These are phyloP conservation scores for Plasmodium vivax DNA, from an alignment of 169 alveolate species.

Conservation along the genomic window DNA sequence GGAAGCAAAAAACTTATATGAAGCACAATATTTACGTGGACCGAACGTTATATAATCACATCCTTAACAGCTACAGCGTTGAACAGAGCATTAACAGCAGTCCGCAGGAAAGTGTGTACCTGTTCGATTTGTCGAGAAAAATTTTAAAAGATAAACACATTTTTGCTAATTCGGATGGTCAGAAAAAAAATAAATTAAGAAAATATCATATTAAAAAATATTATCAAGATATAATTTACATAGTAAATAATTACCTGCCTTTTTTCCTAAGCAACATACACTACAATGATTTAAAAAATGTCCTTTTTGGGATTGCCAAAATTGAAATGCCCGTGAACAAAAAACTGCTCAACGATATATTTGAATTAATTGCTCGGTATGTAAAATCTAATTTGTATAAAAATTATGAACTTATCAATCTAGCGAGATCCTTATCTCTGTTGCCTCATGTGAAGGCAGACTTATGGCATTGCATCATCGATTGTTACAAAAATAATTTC, in stretches of 20 bases:
- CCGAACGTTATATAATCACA: conserved; percentile 50
- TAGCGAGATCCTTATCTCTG: conserved; percentile 44
- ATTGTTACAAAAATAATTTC: conserved; percentile 37
- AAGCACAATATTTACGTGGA: conserved; percentile 57
- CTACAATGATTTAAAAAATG: conserved; percentile 70
- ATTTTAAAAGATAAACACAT: conserved; percentile 31
- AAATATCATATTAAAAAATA: conserved; percentile 39
- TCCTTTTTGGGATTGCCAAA: conserved; percentile 67
- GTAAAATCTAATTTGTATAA: conserved; percentile 33
- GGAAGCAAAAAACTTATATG: conserved; percentile 64
- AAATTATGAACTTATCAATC: conserved; percentile 66
- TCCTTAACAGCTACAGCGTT: conserved; percentile 15
- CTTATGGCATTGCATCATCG: conserved; percentile 38
- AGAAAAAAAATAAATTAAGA: conserved; percentile 11
- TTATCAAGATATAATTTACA: conserved; percentile 54
- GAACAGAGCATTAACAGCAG: background rate
- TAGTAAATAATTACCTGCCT: conserved; percentile 37
- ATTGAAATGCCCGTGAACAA: conserved; percentile 66
- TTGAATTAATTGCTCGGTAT: conserved; percentile 20
- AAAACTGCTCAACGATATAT: conserved; percentile 29
- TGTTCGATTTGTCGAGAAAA: conserved; percentile 46
- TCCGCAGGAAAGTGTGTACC: conserved; percentile 38
- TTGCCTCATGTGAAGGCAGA: conserved; percentile 38
- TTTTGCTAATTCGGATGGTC: background rate
- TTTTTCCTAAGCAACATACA: conserved; percentile 39